A percentile compares a stretch with the other conserved stretches of the same genome.
These are phyloP conservation scores for Penicillium macrosclerotiorum DNA, from an alignment of 495 filamentous ascomycete genomes.

Conservation along the genomic window DNA sequence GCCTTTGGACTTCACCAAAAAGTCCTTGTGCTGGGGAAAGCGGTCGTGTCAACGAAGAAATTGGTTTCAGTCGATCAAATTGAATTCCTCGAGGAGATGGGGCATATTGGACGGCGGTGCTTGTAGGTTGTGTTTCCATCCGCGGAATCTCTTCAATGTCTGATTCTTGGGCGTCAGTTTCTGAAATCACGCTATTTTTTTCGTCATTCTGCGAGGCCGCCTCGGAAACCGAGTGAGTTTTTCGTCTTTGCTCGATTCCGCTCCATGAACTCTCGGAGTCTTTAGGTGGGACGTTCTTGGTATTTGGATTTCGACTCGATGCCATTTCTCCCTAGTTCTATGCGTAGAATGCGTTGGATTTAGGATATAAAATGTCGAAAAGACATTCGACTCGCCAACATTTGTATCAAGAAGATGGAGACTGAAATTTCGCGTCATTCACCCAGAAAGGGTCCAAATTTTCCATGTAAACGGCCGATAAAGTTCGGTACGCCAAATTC, in stretches of 20 bases:
- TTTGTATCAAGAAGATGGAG: background rate
- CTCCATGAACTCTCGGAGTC: background rate
- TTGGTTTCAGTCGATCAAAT: background rate
- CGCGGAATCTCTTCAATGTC: background rate
- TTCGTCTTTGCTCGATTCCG: background rate
- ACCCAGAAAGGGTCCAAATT: too few relatives aligned
- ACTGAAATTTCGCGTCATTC: background rate
- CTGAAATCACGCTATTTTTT: background rate
- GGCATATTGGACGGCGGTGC: background rate
- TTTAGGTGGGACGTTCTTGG: background rate
- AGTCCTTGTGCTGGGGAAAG: background rate
- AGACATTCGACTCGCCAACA: background rate
- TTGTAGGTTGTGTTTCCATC: background rate
- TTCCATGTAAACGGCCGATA: too few relatives aligned
- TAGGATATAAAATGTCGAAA: background rate
- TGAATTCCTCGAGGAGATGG: background rate
- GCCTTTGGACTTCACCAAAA: background rate
- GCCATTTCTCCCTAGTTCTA: background rate
- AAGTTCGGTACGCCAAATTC: background rate
- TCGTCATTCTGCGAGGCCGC: background rate
- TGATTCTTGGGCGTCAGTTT: background rate
- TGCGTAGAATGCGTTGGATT: background rate
- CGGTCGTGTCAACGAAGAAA: background rate
- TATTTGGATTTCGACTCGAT: background rate
- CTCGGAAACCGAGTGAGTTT: background rate